Evolutionary conservation across 352 stramenopile species (phyloP), one percentile per base, ranked within the genome.

Genomic region (Pythium guiyangense): DNA sequence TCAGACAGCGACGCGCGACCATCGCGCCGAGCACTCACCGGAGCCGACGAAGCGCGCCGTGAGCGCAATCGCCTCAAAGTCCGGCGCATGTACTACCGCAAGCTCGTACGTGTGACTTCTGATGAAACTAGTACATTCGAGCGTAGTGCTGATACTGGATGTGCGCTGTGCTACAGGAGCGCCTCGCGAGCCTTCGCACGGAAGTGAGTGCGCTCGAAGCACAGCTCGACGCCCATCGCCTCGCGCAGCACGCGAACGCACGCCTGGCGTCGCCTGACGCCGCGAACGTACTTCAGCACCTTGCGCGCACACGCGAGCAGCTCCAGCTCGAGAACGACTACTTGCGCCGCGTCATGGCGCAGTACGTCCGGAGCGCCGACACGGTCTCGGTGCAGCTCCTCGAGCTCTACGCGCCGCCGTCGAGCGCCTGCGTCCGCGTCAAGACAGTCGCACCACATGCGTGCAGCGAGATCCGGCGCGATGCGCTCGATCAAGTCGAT

Each of bases 31-130:
- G 31, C 29, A 22, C 14, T 20, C 15, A 27, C 20, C 25, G 34
- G 29, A 4, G 12, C 18, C 2, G 49, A 57, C 22, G 20, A 64
- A 25, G 52, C 51, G 29, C 59, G 52, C 1, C 59, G 59, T 35
- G 47, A 59, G 45, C 59, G 52, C 37, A 59, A 64, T 29, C 52
- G 59, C 9, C 39, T 64, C 31, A 59, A 59, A 56, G 59, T 59
- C 22, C 59, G 59, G 5, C 59, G 59, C 4, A 48, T 60, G 34
- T 64, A 64, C 52, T 56, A 64, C 29, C 52, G 59, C 40, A 64
- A 64, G 22, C 52, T 64, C 45, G 58, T 59, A 49, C 48, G n/a
- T n/a, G n/a, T n/a, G n/a, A n/a, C n/a, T n/a, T n/a, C n/a, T n/a
- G n/a, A n/a, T n/a, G n/a, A 2, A 15, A 27, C 27, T 8, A n/a